Evolutionary conservation across 2,329 filamentous ascomycete genomes (phyloP).

Genomic region (Colletotrichum cordylinicola): DNA sequence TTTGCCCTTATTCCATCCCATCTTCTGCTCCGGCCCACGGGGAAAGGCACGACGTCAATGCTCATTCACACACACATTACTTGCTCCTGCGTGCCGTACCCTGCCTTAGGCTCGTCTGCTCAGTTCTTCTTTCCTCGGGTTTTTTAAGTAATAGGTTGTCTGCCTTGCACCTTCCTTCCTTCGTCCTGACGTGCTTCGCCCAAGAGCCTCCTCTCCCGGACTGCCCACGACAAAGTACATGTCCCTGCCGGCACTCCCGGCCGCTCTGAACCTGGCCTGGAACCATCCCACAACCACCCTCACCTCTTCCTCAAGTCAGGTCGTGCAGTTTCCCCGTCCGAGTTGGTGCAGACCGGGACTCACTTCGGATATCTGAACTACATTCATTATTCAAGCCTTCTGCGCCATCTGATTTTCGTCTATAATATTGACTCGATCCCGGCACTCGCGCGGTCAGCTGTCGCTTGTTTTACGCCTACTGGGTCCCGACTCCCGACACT

Average conservation of each 20-base stretch:
- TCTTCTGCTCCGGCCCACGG: neutral
- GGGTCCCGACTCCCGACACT: neutral
- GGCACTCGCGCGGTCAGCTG: neutral
- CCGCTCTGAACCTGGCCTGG: neutral
- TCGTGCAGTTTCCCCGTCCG: conserved; percentile 5
- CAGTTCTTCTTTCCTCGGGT: neutral
- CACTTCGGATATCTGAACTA: neutral
- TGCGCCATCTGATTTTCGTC: neutral
- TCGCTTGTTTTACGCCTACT: neutral
- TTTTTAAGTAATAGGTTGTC: neutral
- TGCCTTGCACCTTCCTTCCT: neutral
- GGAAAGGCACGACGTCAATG: neutral
- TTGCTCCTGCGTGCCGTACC: neutral
- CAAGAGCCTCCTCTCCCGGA: neutral
- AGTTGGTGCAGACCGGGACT: neutral
- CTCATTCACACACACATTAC: neutral
- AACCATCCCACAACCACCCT: neutral
- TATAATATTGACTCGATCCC: neutral
- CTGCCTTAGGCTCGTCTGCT: neutral
- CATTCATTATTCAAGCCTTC: neutral
- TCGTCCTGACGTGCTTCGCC: neutral
- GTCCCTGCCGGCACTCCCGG: neutral
- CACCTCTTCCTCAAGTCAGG: neutral
- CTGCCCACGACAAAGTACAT: neutral
- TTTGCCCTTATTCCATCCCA: neutral